Percentiles rank a stretch among this genome's conserved stretches.
These are phyloP conservation scores for Somion occarium DNA, from an alignment of 1,284 basidiomycete genomes.

Conservation along the genomic window DNA sequence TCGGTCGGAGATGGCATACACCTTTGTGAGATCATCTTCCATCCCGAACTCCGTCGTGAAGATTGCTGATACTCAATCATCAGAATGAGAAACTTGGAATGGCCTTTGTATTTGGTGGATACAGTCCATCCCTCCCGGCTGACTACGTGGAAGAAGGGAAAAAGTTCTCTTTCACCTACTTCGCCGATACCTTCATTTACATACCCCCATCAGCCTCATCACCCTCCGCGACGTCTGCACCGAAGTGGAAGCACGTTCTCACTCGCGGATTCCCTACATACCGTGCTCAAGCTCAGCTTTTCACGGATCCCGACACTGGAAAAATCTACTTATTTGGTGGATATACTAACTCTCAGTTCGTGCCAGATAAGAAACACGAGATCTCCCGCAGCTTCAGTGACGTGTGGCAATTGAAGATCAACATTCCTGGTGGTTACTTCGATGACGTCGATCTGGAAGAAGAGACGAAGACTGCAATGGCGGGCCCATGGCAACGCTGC, in stretches of 20 bases:
- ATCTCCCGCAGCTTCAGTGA: constrained; percentile 31
- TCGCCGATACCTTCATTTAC: constrained; percentile 32
- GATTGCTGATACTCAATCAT: too few species aligned
- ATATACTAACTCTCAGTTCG: constrained; percentile 28
- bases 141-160: constrained; percentile 12
- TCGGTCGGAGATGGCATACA: constrained; percentile 32
- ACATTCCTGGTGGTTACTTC: constrained; percentile 32
- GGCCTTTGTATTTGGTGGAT: constrained; percentile 35
- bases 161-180: constrained; percentile 30
- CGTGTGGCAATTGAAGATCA: constrained; percentile 35
- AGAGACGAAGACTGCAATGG: constrained; percentile 31
- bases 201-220: constrained; percentile 16
- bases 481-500: constrained; percentile 40
- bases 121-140: constrained; percentile 30
- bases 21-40: constrained; percentile 27
- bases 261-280: constrained; percentile 31
- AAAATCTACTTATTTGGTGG: constrained; percentile 35
- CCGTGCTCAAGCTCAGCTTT: constrained; percentile 25
- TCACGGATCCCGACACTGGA: constrained; percentile 30
- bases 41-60: too few species aligned
- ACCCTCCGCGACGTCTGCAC: constrained; percentile 2
- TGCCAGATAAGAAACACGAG: constrained; percentile 26
- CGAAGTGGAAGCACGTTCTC: constrained; percentile 27
- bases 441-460: constrained; percentile 32
- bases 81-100: constrained; percentile 32